These are phyloP conservation scores for Ophiostoma perfectum DNA, from an alignment of 2,329 filamentous ascomycete genomes.

Conservation along the genomic window DNA sequence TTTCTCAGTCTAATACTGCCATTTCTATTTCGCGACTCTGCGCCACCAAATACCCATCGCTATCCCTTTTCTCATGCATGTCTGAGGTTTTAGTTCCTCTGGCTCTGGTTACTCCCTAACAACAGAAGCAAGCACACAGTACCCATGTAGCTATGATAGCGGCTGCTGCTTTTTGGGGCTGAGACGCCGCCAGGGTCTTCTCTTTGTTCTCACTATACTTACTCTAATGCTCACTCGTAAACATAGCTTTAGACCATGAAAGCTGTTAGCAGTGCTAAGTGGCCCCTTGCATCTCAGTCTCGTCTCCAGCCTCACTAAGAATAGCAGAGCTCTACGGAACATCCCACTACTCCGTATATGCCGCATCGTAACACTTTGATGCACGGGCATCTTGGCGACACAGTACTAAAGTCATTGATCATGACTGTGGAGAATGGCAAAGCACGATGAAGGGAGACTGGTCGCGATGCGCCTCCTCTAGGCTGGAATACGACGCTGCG, in stretches of 20 bases:
- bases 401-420: background rate
- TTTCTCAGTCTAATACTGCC: background rate
- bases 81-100: background rate
- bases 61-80: constrained; percentile 2
- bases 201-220: background rate
- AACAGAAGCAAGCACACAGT: background rate
- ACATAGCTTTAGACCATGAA: background rate
- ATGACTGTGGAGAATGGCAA: background rate
- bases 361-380: background rate
- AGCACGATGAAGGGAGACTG: background rate
- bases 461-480: background rate
- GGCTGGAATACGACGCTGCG: background rate
- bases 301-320: background rate
- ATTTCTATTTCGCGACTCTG: background rate
- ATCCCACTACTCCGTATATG: background rate
- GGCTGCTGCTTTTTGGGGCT: background rate
- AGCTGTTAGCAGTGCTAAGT: background rate
- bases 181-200: background rate
- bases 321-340: background rate
- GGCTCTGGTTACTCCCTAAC: background rate
- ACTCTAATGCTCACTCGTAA: background rate
- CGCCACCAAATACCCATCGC: background rate
- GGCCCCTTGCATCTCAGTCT: background rate
- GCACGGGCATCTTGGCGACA: background rate
- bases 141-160: too few relatives aligned